Conservation (phyloP, 2,329 filamentous ascomycete genomes). For the Botryotinia globosa region DNA sequence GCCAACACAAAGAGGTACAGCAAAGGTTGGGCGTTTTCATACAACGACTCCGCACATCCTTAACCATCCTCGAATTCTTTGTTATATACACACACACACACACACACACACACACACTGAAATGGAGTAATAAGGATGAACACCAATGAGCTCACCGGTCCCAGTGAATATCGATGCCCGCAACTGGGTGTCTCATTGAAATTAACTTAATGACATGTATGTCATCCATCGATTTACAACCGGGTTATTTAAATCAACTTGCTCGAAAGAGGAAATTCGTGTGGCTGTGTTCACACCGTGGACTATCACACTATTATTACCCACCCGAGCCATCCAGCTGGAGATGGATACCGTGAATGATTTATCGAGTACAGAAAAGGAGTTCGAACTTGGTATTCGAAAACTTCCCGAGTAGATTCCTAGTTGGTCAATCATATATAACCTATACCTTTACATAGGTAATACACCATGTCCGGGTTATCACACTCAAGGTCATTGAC, state of each 20-base stretch:
- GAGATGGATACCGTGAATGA: background rate
- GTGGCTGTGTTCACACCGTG: constrained; percentile 10
- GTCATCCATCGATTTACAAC: background rate
- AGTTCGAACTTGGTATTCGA: background rate
- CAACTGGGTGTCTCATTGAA: background rate
- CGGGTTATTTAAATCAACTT: background rate
- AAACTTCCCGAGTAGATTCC: no score
- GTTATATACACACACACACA: no score
- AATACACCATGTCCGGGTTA: background rate
- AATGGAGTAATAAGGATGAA: background rate
- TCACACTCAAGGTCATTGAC: background rate
- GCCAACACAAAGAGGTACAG: background rate
- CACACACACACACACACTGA: background rate
- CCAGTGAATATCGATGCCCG: background rate
- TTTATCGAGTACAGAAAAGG: background rate
- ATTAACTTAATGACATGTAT: background rate
- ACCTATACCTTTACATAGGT: no score
- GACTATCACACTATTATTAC: background rate
- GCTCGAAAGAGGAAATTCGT: background rate
- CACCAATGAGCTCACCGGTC: background rate
- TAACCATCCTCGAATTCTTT: background rate
- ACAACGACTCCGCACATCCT: background rate
- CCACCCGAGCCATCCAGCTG: background rate
- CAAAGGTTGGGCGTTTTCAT: background rate
- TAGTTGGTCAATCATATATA: background rate